A percentile compares a stretch with the other conserved stretches of the same genome.
phyloP scores from a whole-genome alignment of 2,329 filamentous ascomycete species.

The Bisporella sp. region DNA sequence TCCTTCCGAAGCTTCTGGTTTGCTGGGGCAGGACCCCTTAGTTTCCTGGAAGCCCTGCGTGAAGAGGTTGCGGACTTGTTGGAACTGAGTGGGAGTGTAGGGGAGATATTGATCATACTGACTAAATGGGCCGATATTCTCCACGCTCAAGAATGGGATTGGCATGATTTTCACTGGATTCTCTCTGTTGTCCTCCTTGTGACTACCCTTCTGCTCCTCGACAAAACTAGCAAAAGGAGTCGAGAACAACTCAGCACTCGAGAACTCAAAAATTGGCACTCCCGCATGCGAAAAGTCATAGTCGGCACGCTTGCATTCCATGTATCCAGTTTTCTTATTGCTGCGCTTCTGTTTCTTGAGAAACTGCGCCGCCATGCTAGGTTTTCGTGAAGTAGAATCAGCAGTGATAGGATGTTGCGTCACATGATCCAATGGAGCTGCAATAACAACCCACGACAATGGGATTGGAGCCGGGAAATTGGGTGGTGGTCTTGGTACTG shows the following conservation, averaged over 20 bases:
- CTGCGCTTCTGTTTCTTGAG: not conserved
- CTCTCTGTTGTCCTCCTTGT: too few species aligned
- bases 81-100: slow-evolving; percentile 1
- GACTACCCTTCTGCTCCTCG: not conserved
- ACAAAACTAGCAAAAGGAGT: not conserved
- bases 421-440: slow-evolving; percentile 19
- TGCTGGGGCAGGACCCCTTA: not conserved
- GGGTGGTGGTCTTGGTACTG: slow-evolving; percentile 8
- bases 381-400: slow-evolving; percentile 5
- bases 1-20: not conserved
- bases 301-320: slow-evolving; percentile 17
- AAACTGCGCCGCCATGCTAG: not conserved
- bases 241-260: not conserved
- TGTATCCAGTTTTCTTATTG: not conserved
- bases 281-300: slow-evolving; percentile 23
- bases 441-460: slow-evolving; percentile 20
- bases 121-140: slow-evolving; percentile 5
- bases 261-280: slow-evolving; percentile 24
- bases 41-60: not conserved
- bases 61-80: not conserved
- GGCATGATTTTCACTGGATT: not conserved
- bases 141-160: not conserved
- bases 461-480: slow-evolving; percentile 17
- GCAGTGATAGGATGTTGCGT: slow-evolving; percentile 10
- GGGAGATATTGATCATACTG: not conserved